Conservation (phyloP, 2,329 filamentous ascomycete genomes). For the Colletotrichum endophyticum region DNA sequence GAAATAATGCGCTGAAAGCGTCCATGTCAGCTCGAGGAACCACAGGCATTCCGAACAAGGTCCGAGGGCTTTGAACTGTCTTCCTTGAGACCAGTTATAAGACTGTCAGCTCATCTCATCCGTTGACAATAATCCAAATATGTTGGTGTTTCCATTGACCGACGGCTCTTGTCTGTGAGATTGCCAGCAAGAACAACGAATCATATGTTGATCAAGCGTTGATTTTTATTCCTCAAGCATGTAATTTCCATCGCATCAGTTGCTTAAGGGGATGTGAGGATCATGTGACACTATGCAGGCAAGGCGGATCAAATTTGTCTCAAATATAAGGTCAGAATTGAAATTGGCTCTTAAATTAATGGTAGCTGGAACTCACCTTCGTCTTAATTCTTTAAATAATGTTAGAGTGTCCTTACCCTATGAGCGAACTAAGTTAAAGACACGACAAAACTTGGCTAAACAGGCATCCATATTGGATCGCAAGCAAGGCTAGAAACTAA, state of each 20-base stretch:
- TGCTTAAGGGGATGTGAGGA: not conserved
- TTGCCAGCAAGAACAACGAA: not conserved
- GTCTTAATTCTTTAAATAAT: not conserved
- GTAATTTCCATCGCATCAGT: fast-evolving
- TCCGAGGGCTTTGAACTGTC: not conserved
- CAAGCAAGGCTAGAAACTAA: not conserved
- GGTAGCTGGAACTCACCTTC: not conserved
- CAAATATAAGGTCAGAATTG: not conserved
- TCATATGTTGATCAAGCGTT: not conserved
- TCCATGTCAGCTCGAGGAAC: not conserved
- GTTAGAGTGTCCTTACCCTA: not conserved
- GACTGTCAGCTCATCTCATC: not conserved
- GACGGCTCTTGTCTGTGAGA: not conserved
- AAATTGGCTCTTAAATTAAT: not conserved
- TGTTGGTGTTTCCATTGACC: not conserved
- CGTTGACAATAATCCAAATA: not conserved
- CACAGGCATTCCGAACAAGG: not conserved
- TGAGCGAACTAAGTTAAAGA: not conserved
- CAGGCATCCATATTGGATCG: not conserved
- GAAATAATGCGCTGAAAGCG: not conserved
- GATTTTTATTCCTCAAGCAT: not conserved
- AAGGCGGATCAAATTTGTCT: not conserved
- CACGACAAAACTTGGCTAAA: not conserved
- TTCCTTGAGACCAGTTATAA: not conserved
- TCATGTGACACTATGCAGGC: not conserved